Percentiles rank a stretch among this genome's conserved stretches.
Conservation (phyloP, 805 yeast genomes). For the Kluyveromyces starmeri region DNA sequence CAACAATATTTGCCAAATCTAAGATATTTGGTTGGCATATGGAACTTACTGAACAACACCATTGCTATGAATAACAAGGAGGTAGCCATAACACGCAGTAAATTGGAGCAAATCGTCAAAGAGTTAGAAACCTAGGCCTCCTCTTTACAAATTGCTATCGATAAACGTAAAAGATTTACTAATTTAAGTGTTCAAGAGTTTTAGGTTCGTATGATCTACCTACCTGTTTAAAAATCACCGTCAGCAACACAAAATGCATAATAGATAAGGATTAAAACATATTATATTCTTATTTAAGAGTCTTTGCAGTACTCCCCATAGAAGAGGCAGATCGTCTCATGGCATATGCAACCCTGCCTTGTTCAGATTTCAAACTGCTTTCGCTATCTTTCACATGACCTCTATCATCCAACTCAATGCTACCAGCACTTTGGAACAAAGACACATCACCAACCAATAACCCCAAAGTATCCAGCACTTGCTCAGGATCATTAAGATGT, state of each 20-base stretch:
- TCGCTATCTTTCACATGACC: slow-evolving; percentile 51
- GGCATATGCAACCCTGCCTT: slow-evolving; percentile 24
- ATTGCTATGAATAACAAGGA: slow-evolving; percentile 25
- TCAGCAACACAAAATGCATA: no score
- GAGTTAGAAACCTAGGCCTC: slow-evolving; percentile 5
- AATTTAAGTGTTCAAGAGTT: no score
- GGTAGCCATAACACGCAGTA: slow-evolving; percentile 20
- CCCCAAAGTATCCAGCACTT: slow-evolving; percentile 78
- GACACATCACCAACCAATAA: slow-evolving; percentile 72
- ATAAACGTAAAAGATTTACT: no score
- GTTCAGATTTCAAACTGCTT: slow-evolving; percentile 32
- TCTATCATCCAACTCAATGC: slow-evolving; percentile 66
- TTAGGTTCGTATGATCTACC: no score
- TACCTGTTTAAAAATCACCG: no score
- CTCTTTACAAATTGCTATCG: no score
- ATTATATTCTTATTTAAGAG: no score
- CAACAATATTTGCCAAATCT: slow-evolving; percentile 16
- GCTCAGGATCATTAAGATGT: slow-evolving; percentile 74
- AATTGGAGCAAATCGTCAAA: slow-evolving; percentile 16
- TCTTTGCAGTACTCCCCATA: neutral
- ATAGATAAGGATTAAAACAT: no score
- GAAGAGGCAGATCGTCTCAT: slow-evolving; percentile 22
- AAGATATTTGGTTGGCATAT: slow-evolving; percentile 23
- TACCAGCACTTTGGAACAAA: slow-evolving; percentile 67
- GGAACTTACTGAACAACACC: slow-evolving; percentile 28